A percentile compares a stretch with the other conserved stretches of the same genome.
phyloP scores from a whole-genome alignment of 176 grass and related monocot species.

The Olyra latifolia region DNA sequence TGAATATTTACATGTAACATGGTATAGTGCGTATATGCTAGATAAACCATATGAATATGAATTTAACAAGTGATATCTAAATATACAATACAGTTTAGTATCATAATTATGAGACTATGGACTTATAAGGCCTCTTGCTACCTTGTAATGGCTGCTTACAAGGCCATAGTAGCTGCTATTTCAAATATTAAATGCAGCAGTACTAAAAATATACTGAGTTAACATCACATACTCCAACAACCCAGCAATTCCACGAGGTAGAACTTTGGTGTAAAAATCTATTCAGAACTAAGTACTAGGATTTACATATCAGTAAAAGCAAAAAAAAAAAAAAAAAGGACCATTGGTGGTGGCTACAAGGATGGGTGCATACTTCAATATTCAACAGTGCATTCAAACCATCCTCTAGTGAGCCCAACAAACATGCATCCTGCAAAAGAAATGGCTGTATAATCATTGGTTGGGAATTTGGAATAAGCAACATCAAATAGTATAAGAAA shows the following conservation, averaged over 20 bases:
- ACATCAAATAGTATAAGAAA: constrained; percentile 7
- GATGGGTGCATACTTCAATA: constrained; percentile 54
- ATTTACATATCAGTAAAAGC: constrained; percentile 19
- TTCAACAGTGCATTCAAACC: constrained; percentile 72
- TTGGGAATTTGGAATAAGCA: background rate
- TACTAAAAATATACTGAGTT: background rate
- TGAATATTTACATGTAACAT: background rate
- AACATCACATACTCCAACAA: background rate
- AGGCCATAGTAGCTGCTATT: background rate
- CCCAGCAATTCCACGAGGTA: background rate
- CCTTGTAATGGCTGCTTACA: background rate
- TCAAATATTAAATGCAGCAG: background rate
- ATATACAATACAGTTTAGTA: background rate
- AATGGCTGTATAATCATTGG: background rate
- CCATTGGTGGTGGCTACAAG: background rate
- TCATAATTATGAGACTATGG: background rate
- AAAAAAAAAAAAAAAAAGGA: background rate
- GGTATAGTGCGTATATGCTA: background rate
- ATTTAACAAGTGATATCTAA: background rate
- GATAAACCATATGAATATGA: background rate
- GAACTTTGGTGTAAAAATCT: background rate
- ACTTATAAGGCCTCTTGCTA: background rate
- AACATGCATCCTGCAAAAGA: constrained; percentile 56
- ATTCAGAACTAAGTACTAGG: background rate
- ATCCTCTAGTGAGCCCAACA: constrained; percentile 69